Base-by-base conservation (phyloP, 2,329 filamentous ascomycete species). In the Aspergillus sclerotialis region DNA sequence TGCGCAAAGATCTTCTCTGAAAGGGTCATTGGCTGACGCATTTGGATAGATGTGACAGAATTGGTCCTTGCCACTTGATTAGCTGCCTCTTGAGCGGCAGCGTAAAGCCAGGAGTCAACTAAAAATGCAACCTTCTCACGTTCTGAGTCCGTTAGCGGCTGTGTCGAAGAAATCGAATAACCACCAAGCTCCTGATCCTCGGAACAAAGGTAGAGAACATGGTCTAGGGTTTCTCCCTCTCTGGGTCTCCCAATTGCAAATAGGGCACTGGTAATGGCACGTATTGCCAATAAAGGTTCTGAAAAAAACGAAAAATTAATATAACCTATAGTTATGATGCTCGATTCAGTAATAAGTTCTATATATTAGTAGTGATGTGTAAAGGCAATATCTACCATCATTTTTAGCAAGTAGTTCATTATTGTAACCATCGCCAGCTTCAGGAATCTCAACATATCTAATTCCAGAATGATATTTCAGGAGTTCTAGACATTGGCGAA, bases 1-100 rank as follows among this genome's bases (percentile, higher is more conserved):
- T 69, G 64, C 8, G 65, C 60, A 38, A 69, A 65, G 19, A 70
- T 66, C 48, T 69, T 69, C 41, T 34, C 37, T 4, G 25, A 36
- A 3, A 39, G 39, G 24, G 39, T 39, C 33, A 42, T 42, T 11
- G 28, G 28, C 4, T 11, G 14, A 11, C 28, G 15, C 14, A n/a
- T n/a, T 7, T 12, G 4, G n/a, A 11, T 4, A 3, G 15, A 4
- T 5, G 5, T 30, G 5, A 16, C 15, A 1, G n/a, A 24, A 9
- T n/a, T n/a, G n/a, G 4, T n/a, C 8, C n/a, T 24, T 24, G 23
- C 8, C n/a, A n/a, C 3, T n/a, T 24, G 23, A 9, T 9, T 8
- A 9, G 23, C 23, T 11, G 28, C 17, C n/a, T 16, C 14, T 11
- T 30, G 15, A 6, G 28, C 18, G n/a, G 13, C 18, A 9, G 28